Evolutionary conservation across 495 filamentous ascomycete species (phyloP).

Genomic region (Clavariopsis aquatica): DNA sequence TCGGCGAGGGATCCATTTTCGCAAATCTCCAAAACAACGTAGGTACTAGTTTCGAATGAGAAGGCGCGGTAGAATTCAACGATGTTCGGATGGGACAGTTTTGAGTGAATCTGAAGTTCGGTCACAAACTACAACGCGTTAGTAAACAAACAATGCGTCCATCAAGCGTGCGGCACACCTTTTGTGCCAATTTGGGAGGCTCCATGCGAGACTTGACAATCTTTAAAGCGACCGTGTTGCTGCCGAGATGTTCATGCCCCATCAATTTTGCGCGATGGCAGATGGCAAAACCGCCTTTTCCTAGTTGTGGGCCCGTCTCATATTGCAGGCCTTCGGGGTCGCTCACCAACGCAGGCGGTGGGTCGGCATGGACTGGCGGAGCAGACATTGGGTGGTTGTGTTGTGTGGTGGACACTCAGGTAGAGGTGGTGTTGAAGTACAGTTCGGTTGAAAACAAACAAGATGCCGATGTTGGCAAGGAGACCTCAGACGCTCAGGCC

Average conservation of each 20-base stretch:
- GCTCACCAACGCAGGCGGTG: slow-evolving; percentile 65
- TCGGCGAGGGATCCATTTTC: slow-evolving; percentile 98
- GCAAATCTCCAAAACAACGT: slow-evolving; percentile 91
- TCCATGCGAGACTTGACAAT: slow-evolving; percentile 88
- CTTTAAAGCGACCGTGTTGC: slow-evolving; percentile 77
- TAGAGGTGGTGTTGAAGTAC: slow-evolving; percentile 25
- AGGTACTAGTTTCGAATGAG: slow-evolving; percentile 82
- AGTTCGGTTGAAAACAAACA: slow-evolving; percentile 30
- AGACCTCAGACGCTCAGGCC: slow-evolving; percentile 17
- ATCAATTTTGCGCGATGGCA: slow-evolving; percentile 76
- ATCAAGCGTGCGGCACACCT: slow-evolving; percentile 55
- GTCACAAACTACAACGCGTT: slow-evolving; percentile 77
- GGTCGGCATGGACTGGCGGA: slow-evolving; percentile 45
- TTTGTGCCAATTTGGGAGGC: slow-evolving; percentile 79
- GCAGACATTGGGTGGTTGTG: slow-evolving; percentile 42
- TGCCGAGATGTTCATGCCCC: slow-evolving; percentile 53
- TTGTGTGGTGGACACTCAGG: slow-evolving; percentile 1
- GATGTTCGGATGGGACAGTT: slow-evolving; percentile 91
- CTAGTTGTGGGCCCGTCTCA: slow-evolving; percentile 77
- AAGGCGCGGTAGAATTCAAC: slow-evolving; percentile 95
- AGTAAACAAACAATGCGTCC: slow-evolving; percentile 36
- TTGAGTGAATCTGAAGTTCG: slow-evolving; percentile 96
- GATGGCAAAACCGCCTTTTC: slow-evolving; percentile 93
- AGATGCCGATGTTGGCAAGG: slow-evolving; percentile 23
- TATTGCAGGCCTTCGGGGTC: slow-evolving; percentile 81